Percentiles rank a stretch among this genome's conserved stretches.
Conservation (phyloP, 306 rosid genomes). For the Astragalus glycyphyllos region DNA sequence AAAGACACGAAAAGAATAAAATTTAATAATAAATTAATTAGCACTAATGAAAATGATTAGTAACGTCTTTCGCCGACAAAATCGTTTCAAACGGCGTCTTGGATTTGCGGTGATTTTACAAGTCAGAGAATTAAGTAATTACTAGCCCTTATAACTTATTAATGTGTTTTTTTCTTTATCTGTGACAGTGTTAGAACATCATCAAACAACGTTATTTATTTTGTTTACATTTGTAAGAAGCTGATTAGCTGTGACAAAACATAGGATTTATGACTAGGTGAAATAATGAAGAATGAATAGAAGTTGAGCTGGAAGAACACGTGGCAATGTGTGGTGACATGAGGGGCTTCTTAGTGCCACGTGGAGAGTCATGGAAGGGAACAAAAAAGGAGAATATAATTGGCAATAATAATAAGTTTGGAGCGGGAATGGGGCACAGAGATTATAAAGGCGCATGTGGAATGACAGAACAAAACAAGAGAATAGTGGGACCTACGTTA, state of each 20-base stretch:
- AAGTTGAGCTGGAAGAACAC: neutral
- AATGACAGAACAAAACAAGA: constrained; percentile 57
- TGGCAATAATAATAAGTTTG: constrained; percentile 27
- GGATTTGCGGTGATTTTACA: constrained; percentile 37
- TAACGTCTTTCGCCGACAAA: constrained; percentile 92
- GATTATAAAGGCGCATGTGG: constrained; percentile 58
- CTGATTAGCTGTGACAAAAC: constrained; percentile 35
- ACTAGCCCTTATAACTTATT: constrained; percentile 7
- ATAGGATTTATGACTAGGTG: neutral
- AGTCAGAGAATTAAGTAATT: constrained; percentile 16
- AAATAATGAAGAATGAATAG: neutral
- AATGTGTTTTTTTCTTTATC: neutral
- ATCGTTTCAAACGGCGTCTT: constrained; percentile 72
- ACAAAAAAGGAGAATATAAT: constrained; percentile 24
- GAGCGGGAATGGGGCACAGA: constrained; percentile 50
- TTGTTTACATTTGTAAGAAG: constrained; percentile 3
- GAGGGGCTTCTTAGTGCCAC: neutral
- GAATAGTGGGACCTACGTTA: constrained; percentile 65
- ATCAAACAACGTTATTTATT: constrained; percentile 4
- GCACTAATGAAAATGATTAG: constrained; percentile 61
- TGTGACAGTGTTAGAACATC: neutral
- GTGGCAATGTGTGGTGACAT: neutral
- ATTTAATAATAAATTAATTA: constrained; percentile 51
- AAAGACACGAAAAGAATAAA: constrained; percentile 13
- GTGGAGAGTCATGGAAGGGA: constrained; percentile 31